Conservation (phyloP, 306 rosid genomes). For the Cucurbita argyrosperma region DNA sequence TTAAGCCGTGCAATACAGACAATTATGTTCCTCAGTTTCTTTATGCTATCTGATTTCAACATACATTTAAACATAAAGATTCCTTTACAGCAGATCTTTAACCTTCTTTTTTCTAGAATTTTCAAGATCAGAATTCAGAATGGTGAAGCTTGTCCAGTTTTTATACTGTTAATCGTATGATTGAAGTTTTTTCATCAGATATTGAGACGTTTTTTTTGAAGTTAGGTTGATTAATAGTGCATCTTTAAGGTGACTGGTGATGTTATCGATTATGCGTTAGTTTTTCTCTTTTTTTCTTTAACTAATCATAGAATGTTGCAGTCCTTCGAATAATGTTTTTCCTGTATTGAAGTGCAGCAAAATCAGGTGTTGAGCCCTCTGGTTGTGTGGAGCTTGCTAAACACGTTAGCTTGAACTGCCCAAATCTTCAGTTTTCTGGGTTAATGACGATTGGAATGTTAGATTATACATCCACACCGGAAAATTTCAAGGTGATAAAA, state of each 20-base stretch:
- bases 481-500: conserved; percentile 65
- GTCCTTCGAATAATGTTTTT: background rate
- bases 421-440: conserved; percentile 73
- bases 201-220: background rate
- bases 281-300: too few species aligned
- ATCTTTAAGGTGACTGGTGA: background rate
- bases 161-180: background rate
- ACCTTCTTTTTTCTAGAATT: background rate
- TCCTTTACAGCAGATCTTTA: background rate
- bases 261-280: background rate
- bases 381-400: conserved; percentile 63
- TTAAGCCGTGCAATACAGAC: background rate
- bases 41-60: background rate
- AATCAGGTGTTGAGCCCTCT: conserved; percentile 76
- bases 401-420: conserved; percentile 50
- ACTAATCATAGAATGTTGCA: background rate
- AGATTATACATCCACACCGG: conserved; percentile 78
- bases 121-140: background rate
- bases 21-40: background rate
- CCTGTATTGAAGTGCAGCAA: conserved; percentile 35
- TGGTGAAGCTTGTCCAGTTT: background rate
- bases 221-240: background rate
- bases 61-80: background rate
- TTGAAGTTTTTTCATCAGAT: background rate
- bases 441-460: conserved; percentile 94